These are phyloP conservation scores for Suhomyces faveliae DNA, from an alignment of 805 yeast species.

Conservation along the genomic window DNA sequence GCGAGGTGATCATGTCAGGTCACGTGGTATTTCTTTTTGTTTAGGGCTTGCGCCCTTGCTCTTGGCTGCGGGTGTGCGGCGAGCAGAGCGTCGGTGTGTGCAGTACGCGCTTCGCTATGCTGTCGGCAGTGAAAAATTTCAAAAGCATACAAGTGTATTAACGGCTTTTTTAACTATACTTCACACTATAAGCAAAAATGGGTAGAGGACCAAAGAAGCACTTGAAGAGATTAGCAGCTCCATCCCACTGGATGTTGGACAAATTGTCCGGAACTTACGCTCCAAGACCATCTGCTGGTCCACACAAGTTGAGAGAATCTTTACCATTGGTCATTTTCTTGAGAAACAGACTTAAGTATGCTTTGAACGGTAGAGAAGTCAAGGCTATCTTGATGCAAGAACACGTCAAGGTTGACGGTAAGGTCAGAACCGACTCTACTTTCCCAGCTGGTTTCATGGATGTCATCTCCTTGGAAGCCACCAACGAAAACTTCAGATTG, in stretches of 20 bases:
- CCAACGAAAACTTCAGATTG: constrained; percentile 31
- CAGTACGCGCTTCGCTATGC: background rate
- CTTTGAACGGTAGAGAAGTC: constrained; percentile 35
- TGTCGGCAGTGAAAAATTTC: background rate
- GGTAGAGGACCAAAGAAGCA: constrained; percentile 67
- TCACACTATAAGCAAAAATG: constrained; percentile 43
- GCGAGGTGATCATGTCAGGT: too few relatives aligned
- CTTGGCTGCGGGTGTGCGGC: too few relatives aligned
- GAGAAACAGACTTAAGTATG: constrained; percentile 36
- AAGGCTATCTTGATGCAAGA: constrained; percentile 34
- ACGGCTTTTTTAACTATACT: background rate
- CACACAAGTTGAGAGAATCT: constrained; percentile 36
- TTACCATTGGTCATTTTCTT: constrained; percentile 33
- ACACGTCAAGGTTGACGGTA: constrained; percentile 35
- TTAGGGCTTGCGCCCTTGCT: background rate
- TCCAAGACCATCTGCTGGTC: constrained; percentile 36
- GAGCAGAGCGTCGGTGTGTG: background rate
- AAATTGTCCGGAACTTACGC: constrained; percentile 37
- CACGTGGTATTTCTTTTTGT: background rate
- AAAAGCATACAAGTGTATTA: background rate
- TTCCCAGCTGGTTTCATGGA: constrained; percentile 36
- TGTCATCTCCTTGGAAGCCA: constrained; percentile 31
- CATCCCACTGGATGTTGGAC: constrained; percentile 41
- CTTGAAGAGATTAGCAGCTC: constrained; percentile 38
- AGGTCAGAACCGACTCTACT: constrained; percentile 34